These are phyloP conservation scores for Penicillium coprophilum DNA, from an alignment of 495 filamentous ascomycete species.

Conservation along the genomic window DNA sequence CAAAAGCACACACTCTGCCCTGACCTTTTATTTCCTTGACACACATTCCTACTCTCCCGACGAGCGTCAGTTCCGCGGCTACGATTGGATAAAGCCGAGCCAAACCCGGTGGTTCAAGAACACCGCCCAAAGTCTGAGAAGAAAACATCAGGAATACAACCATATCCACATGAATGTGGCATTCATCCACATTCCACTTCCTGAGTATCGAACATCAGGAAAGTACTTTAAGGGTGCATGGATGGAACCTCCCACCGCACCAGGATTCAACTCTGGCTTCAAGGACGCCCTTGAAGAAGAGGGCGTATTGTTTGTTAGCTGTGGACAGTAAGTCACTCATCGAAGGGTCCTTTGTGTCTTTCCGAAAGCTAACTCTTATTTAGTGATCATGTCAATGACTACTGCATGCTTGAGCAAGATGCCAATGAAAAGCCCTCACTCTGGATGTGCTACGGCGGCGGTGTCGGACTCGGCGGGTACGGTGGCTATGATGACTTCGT, in stretches of 20 bases:
- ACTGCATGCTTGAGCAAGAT: conserved; percentile 68
- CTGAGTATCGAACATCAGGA: conserved; percentile 67
- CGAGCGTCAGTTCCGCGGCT: conserved; percentile 78
- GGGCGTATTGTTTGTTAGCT: conserved; percentile 80
- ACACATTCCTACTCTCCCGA: conserved; percentile 91
- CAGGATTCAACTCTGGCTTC: conserved; percentile 83
- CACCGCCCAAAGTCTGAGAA: conserved; percentile 66
- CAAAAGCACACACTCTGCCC: conserved; percentile 75
- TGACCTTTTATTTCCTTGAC: conserved; percentile 92
- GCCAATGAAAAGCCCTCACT: conserved; percentile 58
- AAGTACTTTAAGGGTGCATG: conserved; percentile 61
- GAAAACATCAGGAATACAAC: conserved; percentile 75
- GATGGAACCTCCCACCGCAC: conserved; percentile 79
- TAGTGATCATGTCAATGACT: conserved; percentile 94
- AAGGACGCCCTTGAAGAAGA: conserved; percentile 81
- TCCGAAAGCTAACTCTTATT: conserved; percentile 2
- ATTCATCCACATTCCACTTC: conserved; percentile 95
- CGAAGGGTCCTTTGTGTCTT: conserved; percentile 3
- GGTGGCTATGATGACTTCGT: conserved; percentile 84
- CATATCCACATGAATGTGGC: conserved; percentile 94
- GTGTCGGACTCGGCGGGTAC: conserved; percentile 87
- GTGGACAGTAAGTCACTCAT: conserved; percentile 71
- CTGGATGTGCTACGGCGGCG: conserved; percentile 99
- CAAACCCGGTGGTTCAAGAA: conserved; percentile 93
- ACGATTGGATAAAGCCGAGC: conserved; percentile 92